Evolutionary conservation across 2,329 filamentous ascomycete genomes (phyloP).

Genomic region (Thermothelomyces thermophilus): DNA sequence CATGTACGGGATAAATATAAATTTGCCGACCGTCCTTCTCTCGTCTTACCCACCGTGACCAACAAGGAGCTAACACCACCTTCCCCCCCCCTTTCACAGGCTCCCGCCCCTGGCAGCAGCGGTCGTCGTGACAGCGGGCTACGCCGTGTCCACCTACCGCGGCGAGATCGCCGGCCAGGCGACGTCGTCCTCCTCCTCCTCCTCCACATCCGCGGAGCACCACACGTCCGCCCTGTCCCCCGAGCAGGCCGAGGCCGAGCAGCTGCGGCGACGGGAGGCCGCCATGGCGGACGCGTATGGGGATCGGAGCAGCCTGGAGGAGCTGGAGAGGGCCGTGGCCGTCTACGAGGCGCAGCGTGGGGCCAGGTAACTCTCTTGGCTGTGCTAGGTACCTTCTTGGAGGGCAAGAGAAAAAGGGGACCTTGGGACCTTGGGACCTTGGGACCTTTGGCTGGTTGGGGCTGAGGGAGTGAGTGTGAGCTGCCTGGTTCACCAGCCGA

Average conservation of each 20-base stretch:
- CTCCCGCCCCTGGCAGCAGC: slow-evolving; percentile 24
- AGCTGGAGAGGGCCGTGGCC: slow-evolving; percentile 28
- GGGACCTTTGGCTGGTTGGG: too few relatives aligned
- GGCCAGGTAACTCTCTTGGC: slow-evolving; percentile 2
- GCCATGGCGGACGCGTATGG: slow-evolving; percentile 30
- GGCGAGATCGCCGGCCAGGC: slow-evolving; percentile 14
- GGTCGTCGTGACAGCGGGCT: slow-evolving; percentile 23
- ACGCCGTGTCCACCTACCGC: slow-evolving; percentile 24
- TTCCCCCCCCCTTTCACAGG: slow-evolving; percentile 12
- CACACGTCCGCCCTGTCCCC: neutral
- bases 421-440: neutral
- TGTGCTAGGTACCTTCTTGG: neutral
- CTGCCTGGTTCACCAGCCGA: too few relatives aligned
- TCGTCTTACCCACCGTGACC: too few relatives aligned
- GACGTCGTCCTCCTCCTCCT: neutral
- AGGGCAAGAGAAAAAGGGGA: neutral
- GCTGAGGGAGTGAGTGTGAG: too few relatives aligned
- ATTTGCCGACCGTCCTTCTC: too few relatives aligned
- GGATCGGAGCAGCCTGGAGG: slow-evolving; percentile 28
- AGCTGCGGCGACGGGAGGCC: slow-evolving; percentile 17
- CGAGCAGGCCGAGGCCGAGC: slow-evolving; percentile 19
- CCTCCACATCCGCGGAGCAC: neutral
- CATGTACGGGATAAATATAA: too few relatives aligned
- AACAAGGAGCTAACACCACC: too few relatives aligned
- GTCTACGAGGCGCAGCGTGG: slow-evolving; percentile 28